A percentile compares a stretch with the other conserved stretches of the same genome.
phyloP scores from a whole-genome alignment of 352 stramenopile genomes.

The Pythium aphanidermatum region DNA sequence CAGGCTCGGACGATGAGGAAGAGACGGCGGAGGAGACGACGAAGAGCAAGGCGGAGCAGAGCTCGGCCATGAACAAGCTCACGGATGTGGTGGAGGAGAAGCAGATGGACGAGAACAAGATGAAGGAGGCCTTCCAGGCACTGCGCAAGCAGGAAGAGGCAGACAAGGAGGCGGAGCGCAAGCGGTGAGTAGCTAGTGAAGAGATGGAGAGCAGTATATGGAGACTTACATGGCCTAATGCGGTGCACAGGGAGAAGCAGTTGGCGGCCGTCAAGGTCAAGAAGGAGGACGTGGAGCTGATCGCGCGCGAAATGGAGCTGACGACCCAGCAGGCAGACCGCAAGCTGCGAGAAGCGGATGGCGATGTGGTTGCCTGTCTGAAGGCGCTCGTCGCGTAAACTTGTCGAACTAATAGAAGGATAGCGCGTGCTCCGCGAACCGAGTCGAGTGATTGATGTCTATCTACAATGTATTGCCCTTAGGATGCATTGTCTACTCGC shows the following conservation, averaged over 20 bases:
- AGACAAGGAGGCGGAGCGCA: conserved; percentile 72
- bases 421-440: too few species aligned
- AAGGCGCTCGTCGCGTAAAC: conserved; percentile 41
- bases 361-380: conserved; percentile 68
- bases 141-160: conserved; percentile 78
- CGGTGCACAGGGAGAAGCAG: conserved; percentile 48
- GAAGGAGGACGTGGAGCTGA: conserved; percentile 76
- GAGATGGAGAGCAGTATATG: not conserved
- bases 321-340: conserved; percentile 66
- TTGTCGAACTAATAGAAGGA: too few species aligned
- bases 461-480: conserved; percentile 10
- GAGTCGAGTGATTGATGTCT: too few species aligned
- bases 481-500: conserved; percentile 10
- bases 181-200: conserved; percentile 24
- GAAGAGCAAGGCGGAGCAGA: conserved; percentile 83
- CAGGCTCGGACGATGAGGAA: conserved; percentile 50
- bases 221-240: too few species aligned
- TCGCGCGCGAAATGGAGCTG: conserved; percentile 77
- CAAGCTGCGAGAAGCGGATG: conserved; percentile 74
- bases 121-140: conserved; percentile 74
- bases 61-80: conserved; percentile 77
- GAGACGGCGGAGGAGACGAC: conserved; percentile 33
- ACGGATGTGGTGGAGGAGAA: conserved; percentile 84
- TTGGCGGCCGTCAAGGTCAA: conserved; percentile 74
- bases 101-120: conserved; percentile 86